A percentile compares a stretch with the other conserved stretches of the same genome.
These are phyloP conservation scores for Poteriospumella lacustris DNA, from an alignment of 108 stramenopile genomes.

Conservation along the genomic window DNA sequence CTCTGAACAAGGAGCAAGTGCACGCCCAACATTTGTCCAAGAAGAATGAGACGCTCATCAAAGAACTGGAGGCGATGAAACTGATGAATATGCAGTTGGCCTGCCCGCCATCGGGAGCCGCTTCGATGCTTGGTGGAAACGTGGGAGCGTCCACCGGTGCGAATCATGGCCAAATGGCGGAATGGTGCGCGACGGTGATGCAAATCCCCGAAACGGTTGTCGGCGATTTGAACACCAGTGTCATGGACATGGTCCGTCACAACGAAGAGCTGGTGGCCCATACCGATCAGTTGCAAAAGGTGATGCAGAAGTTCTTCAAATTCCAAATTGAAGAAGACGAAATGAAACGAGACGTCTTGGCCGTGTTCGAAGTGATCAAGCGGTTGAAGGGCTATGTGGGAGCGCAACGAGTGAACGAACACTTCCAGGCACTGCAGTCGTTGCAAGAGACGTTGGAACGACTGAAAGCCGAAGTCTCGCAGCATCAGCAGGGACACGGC, in stretches of 20 bases:
- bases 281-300: neutral
- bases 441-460: no score
- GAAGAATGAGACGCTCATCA: conserved; percentile 14
- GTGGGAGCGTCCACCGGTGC: neutral
- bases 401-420: no score
- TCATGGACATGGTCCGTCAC: neutral
- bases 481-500: no score
- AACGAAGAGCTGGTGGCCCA: neutral
- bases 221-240: neutral
- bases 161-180: neutral
- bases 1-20: conserved; percentile 16
- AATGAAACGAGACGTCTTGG: neutral
- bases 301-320: neutral
- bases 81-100: neutral
- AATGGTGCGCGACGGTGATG: no score
- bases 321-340: conserved; percentile 22
- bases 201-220: neutral
- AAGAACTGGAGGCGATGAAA: conserved; percentile 5
- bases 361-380: no score
- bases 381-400: no score
- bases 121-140: neutral
- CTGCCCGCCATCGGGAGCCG: neutral
- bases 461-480: no score
- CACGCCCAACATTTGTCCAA: conserved; percentile 5
- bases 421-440: no score